Evolutionary conservation across 1,284 basidiomycete genomes (phyloP).

Genomic region (Pseudozyma tsukubaensis): DNA sequence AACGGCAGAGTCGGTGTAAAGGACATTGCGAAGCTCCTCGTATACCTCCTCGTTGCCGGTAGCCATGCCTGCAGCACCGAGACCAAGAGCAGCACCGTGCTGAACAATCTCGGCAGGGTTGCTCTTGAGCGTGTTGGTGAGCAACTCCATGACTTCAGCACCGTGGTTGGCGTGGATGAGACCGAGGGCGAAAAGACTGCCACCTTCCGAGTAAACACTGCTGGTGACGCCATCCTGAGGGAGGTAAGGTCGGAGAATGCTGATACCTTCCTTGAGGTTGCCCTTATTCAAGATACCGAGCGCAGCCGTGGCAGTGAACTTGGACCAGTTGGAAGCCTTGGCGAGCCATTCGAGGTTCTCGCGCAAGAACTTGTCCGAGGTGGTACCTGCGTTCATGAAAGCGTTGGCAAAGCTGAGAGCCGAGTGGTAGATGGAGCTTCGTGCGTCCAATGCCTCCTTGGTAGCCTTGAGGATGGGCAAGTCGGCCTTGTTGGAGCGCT

Average conservation of each 20-base stretch:
- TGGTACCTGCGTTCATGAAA: slow-evolving; percentile 68
- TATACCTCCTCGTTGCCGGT: slow-evolving; percentile 68
- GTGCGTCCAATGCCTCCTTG: slow-evolving; percentile 67
- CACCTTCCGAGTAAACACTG: slow-evolving; percentile 68
- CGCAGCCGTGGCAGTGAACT: slow-evolving; percentile 68
- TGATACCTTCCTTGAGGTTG: slow-evolving; percentile 65
- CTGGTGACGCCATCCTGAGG: slow-evolving; percentile 64
- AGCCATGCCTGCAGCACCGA: slow-evolving; percentile 68
- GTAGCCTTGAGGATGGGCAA: slow-evolving; percentile 65
- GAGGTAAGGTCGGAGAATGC: slow-evolving; percentile 66
- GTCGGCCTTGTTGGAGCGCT: slow-evolving; percentile 66
- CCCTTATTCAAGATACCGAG: slow-evolving; percentile 68
- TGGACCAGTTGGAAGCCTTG: slow-evolving; percentile 69
- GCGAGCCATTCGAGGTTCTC: slow-evolving; percentile 69
- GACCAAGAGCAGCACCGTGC: slow-evolving; percentile 68
- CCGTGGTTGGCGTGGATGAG: slow-evolving; percentile 69
- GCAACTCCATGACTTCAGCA: slow-evolving; percentile 64
- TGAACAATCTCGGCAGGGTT: slow-evolving; percentile 67
- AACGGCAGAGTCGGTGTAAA: slow-evolving; percentile 67
- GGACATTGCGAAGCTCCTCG: slow-evolving; percentile 66
- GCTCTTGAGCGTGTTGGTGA: slow-evolving; percentile 66
- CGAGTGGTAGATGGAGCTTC: slow-evolving; percentile 68
- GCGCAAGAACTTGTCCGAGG: slow-evolving; percentile 68
- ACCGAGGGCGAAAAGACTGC: slow-evolving; percentile 66
- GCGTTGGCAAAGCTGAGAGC: slow-evolving; percentile 68